Conservation (phyloP, 2,329 filamentous ascomycete genomes). For the Penicillium paneum region DNA sequence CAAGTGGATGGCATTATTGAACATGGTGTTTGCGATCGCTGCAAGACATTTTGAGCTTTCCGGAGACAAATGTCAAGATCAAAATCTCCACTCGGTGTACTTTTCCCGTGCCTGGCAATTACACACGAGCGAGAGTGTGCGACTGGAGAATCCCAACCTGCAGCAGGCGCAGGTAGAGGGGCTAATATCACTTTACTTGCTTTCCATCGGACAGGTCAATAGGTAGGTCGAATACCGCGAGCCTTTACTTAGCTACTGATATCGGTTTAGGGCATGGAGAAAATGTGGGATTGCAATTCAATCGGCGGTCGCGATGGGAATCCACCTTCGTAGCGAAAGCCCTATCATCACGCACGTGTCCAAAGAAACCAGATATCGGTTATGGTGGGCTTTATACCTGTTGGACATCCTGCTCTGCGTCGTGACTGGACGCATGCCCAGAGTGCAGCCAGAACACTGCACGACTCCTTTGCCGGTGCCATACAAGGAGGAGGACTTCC, state of each 20-base stretch:
- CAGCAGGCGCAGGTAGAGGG: constrained; percentile 46
- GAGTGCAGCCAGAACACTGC: constrained; percentile 2
- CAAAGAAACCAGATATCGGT: constrained; percentile 6
- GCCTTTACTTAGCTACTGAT: neutral
- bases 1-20: constrained; percentile 44
- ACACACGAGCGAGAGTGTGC: constrained; percentile 33
- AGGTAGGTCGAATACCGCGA: constrained; percentile 25
- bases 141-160: constrained; percentile 43
- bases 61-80: constrained; percentile 24
- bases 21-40: constrained; percentile 46
- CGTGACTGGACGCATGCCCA: constrained; percentile 5
- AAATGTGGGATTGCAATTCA: constrained; percentile 8
- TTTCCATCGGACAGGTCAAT: constrained; percentile 42
- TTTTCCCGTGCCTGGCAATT: constrained; percentile 45
- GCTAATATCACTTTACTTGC: constrained; percentile 41
- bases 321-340: constrained; percentile 4
- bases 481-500: constrained; percentile 1
- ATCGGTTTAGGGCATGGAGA: constrained; percentile 5
- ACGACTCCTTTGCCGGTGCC: constrained; percentile 5
- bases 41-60: constrained; percentile 36
- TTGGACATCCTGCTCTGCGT: constrained; percentile 2
- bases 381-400: constrained; percentile 9
- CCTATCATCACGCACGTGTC: neutral
- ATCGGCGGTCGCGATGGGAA: constrained; percentile 5
- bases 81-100: constrained; percentile 38